Percentiles rank a stretch among this genome's conserved stretches.
Evolutionary conservation across 139 green algal species (phyloP).

Genomic region (Coelastrella sp.): DNA sequence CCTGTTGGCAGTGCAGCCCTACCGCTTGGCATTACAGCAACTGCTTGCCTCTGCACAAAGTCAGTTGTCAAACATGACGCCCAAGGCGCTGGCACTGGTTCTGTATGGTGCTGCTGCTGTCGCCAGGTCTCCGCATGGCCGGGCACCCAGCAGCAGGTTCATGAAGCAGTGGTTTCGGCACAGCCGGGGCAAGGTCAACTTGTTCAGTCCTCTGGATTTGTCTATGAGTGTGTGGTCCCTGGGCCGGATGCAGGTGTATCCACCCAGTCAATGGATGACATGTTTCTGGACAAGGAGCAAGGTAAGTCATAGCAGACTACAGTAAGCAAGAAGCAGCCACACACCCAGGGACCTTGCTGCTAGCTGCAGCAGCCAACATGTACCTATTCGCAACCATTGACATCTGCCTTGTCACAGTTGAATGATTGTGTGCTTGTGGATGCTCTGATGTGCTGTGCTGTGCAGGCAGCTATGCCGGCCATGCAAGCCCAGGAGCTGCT

Average conservation of each 20-base stretch:
- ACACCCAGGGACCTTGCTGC: background rate
- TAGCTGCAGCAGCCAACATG: background rate
- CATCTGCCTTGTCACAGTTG: too few species aligned
- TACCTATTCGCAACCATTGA: too few species aligned
- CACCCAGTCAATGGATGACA: background rate
- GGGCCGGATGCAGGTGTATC: constrained; percentile 16
- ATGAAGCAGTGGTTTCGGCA: constrained; percentile 19
- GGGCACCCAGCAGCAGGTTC: background rate
- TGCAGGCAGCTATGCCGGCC: background rate
- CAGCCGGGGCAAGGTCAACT: background rate
- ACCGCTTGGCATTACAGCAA: background rate
- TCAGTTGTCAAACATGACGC: background rate
- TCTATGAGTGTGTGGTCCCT: constrained; percentile 22
- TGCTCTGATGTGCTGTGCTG: too few species aligned
- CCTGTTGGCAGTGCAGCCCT: background rate
- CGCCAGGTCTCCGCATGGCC: background rate
- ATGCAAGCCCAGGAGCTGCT: constrained; percentile 11
- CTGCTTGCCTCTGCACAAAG: background rate
- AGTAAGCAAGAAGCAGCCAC: background rate
- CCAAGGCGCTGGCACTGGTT: background rate
- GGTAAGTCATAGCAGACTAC: background rate
- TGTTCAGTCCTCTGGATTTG: constrained; percentile 1
- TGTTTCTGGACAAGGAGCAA: background rate
- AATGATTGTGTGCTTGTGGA: too few species aligned
- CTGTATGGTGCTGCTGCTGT: constrained; percentile 14